phyloP scores from a whole-genome alignment of 441 rosid species.

The Geranium incanum region DNA sequence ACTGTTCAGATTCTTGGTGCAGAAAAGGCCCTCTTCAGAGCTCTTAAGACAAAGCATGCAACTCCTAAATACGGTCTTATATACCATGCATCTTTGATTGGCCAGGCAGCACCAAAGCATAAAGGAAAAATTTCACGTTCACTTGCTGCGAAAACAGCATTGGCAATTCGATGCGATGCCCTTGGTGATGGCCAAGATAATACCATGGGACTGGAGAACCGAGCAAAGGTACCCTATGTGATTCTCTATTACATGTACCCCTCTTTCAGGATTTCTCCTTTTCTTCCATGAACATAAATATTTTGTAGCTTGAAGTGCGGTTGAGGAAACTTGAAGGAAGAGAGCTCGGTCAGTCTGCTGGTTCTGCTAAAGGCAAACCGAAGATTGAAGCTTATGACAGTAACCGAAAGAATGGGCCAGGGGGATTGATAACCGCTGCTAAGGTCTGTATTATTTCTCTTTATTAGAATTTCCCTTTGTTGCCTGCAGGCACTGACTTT shows the following conservation, averaged over 20 bases:
- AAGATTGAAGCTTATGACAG: constrained; percentile 78
- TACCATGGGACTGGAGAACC: constrained; percentile 70
- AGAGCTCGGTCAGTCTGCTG: constrained; percentile 65
- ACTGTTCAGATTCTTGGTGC: constrained; percentile 95
- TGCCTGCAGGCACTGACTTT: neutral
- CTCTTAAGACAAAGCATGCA: constrained; percentile 83
- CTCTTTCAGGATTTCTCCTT: neutral
- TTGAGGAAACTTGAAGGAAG: constrained; percentile 74
- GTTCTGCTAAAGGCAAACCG: constrained; percentile 85
- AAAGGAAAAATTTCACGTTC: constrained; percentile 63
- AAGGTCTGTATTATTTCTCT: constrained; percentile 36
- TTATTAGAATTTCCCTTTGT: constrained; percentile 2
- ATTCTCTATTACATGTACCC: neutral
- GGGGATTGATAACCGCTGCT: constrained; percentile 64
- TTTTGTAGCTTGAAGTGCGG: constrained; percentile 61
- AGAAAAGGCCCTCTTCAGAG: constrained; percentile 88
- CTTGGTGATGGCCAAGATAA: constrained; percentile 76
- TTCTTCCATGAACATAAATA: neutral
- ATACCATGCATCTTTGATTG: constrained; percentile 1
- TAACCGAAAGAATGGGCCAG: constrained; percentile 61
- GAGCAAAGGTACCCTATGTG: constrained; percentile 47
- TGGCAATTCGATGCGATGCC: constrained; percentile 45
- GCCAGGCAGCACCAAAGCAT: neutral
- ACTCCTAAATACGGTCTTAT: constrained; percentile 61
- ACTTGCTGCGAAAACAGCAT: constrained; percentile 71